Evolutionary conservation across 768 basidiomycete genomes (phyloP), one percentile per base, ranked within the genome.

Genomic region (Nidularia pulvinata): DNA sequence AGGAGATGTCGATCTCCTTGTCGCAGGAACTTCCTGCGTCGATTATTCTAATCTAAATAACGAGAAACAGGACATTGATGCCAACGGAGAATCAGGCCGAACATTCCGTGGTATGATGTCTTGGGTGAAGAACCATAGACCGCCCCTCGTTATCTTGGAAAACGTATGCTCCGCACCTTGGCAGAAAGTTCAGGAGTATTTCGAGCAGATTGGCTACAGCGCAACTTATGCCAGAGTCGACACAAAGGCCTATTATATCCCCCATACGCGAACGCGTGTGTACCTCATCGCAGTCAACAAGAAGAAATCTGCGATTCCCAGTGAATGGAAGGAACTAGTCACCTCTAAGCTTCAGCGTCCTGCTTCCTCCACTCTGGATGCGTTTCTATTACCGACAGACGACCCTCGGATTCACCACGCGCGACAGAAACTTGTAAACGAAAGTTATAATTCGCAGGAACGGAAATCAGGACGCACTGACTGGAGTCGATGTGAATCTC

Each of bases 21-120:
- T 98, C 54, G 95, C 95, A 2, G 95, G 95, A 33, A 98, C 95
- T 1, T 96, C 94, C 19, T 98, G 95, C 57, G 95, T 97, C 58
- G 95, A 97, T 65, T 97, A 96, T 60, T 97, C 95, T n/a, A 93
- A 89, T 62, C 80, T 98, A 54, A 98, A 98, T 68, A 94, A 89
- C 60, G 83, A 91, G 64, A 93, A 93, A 66, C 93, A 98, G 67
- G 88, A 85, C 34, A 91, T 98, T 33, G 86, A 93, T 46, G 93
- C 80, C 5, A 86, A 89, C 53, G 95, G 95, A 46, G 95, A 98
- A 69, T 96, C 94, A 11, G 94, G 95, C 6, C 80, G 90, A 36
- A 98, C 95, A 0, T 98, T 97, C 68, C 82, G 87, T 43, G 95
- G 95, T 7, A 98, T 98, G 95, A 84, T 95, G 80, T 82, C 82